A percentile compares a stretch with the other conserved stretches of the same genome.
Evolutionary conservation across 257 asterid species (phyloP).

Genomic region (Linderniella brevidens): DNA sequence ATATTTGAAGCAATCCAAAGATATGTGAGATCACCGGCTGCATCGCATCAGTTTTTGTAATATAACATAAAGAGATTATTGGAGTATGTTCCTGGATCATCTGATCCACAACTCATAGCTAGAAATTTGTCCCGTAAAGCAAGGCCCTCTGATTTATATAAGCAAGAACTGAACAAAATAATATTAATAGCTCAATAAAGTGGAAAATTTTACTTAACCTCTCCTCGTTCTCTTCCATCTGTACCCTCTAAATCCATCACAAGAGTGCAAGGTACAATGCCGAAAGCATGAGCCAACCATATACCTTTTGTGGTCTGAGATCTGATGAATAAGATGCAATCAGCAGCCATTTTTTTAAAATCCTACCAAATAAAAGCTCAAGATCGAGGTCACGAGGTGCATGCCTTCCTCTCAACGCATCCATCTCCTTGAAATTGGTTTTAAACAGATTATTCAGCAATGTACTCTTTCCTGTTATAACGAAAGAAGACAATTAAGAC

Average conservation of each 20-base stretch:
- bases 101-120: too few relatives aligned
- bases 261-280: constrained; percentile 45
- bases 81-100: too few relatives aligned
- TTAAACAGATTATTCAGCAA: constrained; percentile 55
- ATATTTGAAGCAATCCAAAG: constrained; percentile 3
- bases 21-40: too few relatives aligned
- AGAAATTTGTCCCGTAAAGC: too few relatives aligned
- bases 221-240: constrained; percentile 78
- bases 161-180: constrained; percentile 4
- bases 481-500: constrained; percentile 3
- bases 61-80: too few relatives aligned
- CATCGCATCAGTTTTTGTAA: too few relatives aligned
- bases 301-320: constrained; percentile 34
- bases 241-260: constrained; percentile 63
- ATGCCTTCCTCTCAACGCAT: constrained; percentile 71
- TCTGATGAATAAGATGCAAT: constrained; percentile 22
- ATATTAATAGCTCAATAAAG: background rate
- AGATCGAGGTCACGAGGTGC: constrained; percentile 14
- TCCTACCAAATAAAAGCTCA: constrained; percentile 5
- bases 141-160: too few relatives aligned
- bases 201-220: constrained; percentile 19
- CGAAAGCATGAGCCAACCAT: constrained; percentile 28
- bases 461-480: constrained; percentile 67
- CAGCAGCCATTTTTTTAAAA: constrained; percentile 4
- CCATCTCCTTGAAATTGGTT: constrained; percentile 72